Evolutionary conservation across 2,329 filamentous ascomycete genomes (phyloP).

Genomic region (Aspergillus glaucus): DNA sequence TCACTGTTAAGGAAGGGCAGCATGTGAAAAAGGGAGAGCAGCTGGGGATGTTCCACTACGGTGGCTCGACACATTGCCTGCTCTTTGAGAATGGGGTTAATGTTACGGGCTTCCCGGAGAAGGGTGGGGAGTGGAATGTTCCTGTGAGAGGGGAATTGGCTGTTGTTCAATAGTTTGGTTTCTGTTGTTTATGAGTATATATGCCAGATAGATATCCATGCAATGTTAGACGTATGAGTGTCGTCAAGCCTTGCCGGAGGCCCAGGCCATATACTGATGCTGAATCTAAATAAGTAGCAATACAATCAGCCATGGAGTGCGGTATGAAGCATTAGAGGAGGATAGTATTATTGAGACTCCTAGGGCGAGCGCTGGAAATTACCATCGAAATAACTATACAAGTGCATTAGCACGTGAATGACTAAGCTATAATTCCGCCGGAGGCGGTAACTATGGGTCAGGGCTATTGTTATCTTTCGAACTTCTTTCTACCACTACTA

Average conservation of each 20-base stretch:
- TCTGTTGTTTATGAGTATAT: neutral
- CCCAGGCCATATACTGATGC: neutral
- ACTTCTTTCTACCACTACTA: neutral
- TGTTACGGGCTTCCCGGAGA: conserved; percentile 19
- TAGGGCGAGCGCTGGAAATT: neutral
- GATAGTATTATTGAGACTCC: neutral
- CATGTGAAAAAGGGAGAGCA: conserved; percentile 62
- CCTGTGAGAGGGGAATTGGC: conserved; percentile 18
- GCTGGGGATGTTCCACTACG: conserved; percentile 72
- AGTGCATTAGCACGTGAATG: neutral
- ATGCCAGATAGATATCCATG: neutral
- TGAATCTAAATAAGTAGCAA: neutral
- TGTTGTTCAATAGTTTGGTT: conserved; percentile 1
- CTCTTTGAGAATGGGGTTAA: conserved; percentile 46
- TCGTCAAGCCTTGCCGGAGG: neutral
- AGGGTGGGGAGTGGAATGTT: conserved; percentile 15
- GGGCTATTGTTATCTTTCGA: neutral
- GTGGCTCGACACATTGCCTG: conserved; percentile 62
- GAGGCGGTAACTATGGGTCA: neutral
- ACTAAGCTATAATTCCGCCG: neutral
- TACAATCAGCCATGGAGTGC: neutral
- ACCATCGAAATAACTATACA: neutral
- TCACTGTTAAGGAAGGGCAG: conserved; percentile 60
- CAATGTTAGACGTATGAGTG: neutral
- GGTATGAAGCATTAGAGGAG: neutral